Evolutionary conservation across 148 eudicot species (phyloP), one percentile per base, ranked within the genome.

Genomic region (Simmondsia chinensis): DNA sequence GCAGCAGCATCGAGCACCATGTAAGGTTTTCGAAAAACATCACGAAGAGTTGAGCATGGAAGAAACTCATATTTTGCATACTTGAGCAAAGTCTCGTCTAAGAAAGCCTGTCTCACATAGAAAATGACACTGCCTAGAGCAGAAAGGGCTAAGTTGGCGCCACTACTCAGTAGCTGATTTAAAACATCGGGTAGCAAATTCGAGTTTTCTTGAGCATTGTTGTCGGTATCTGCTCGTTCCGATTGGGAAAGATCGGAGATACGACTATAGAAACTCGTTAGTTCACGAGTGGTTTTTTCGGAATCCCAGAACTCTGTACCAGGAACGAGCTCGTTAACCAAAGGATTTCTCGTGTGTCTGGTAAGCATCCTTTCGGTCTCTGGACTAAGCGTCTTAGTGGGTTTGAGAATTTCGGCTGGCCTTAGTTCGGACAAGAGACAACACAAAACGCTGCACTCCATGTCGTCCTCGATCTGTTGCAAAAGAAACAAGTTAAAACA

Each of bases 1-100:
- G 99, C 94, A 34, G 96, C 70, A 20, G 99, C 86, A 73, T 93
- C 96, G 48, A 93, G 79, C 54, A 80, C 72, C 99, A 93, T 79
- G 56, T 79, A 75, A 39, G 83, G 72, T 64, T 82, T 91, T 52
- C 60, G 71, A 24, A 74, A 29, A 50, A 69, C 50, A 53, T 73
- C 79, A 36, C 68, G 57, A 42, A 71, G 64, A 48, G 80, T 81
- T 42, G 76, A 62, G 59, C 83, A 75, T 14, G 94, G 96, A 56
- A 93, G 81, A 36, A 73, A 37, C 61, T 93, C 99, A 66, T 76
- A 82, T 56, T 79, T 79, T 23, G 96, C 99, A 77, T 76, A 93
- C 65, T 77, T 69, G 57, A 93, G 94, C 62, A 93, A 66, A 48
- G 74, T 59, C 54, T 86, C 87, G 53, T 93, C 96, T 39, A 86